Evolutionary conservation across 2,329 filamentous ascomycete species (phyloP).

Genomic region (Hymenoscyphus infarciens): DNA sequence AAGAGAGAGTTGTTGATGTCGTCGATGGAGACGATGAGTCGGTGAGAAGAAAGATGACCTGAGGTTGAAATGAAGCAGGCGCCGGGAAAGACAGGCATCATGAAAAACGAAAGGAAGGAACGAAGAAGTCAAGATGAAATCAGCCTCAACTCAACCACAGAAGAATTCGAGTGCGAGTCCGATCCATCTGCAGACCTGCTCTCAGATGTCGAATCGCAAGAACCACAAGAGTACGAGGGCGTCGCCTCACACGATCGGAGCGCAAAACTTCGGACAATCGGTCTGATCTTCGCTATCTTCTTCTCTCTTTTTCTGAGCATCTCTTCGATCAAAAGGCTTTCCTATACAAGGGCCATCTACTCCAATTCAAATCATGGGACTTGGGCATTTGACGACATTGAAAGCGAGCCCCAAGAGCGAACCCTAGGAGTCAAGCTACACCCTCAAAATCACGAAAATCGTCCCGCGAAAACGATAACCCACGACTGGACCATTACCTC

Average conservation of each 20-base stretch:
- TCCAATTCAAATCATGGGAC: neutral
- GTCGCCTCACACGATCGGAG: constrained; percentile 3
- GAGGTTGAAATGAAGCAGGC: neutral
- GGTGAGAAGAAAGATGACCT: too few relatives aligned
- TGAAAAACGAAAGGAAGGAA: neutral
- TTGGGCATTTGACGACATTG: neutral
- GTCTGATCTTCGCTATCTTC: constrained; percentile 12
- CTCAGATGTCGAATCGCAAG: neutral
- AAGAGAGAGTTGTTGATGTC: too few relatives aligned
- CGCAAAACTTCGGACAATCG: constrained; percentile 11
- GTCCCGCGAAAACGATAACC: constrained; percentile 35
- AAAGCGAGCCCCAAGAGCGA: neutral
- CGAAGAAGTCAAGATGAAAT: neutral
- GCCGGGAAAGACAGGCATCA: neutral
- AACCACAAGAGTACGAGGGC: neutral
- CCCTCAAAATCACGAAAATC: constrained; percentile 41
- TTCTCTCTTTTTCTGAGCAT: constrained; percentile 7
- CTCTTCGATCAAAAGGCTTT: neutral
- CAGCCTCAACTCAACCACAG: neutral
- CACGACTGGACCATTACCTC: constrained; percentile 42
- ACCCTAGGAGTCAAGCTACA: constrained; percentile 35
- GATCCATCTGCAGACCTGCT: neutral
- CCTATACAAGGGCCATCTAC: neutral
- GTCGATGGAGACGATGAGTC: too few relatives aligned
- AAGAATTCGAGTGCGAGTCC: neutral